phyloP scores from a whole-genome alignment of 1,284 basidiomycete genomes.

The Macrocystidia cucumis region DNA sequence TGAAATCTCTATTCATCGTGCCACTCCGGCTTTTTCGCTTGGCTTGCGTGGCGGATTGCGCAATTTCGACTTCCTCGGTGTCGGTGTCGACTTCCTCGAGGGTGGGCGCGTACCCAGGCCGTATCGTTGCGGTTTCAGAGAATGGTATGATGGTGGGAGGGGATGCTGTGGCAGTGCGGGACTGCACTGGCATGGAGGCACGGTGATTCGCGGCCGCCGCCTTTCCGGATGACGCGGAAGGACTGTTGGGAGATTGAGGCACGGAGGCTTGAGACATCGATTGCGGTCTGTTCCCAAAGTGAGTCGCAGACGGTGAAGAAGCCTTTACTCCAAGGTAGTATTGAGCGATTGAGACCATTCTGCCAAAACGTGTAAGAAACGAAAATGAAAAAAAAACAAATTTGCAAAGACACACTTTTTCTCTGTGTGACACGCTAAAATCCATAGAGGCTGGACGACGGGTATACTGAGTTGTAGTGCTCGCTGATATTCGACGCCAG shows the following conservation, averaged over 20 bases:
- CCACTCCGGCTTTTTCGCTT: constrained; percentile 41
- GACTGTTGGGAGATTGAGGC: constrained; percentile 32
- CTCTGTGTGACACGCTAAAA: constrained; percentile 77
- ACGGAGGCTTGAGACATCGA: constrained; percentile 70
- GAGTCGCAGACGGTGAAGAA: constrained; percentile 31
- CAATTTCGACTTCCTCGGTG: constrained; percentile 23
- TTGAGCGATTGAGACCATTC: constrained; percentile 80
- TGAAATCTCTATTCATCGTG: constrained; percentile 73
- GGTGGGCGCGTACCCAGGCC: constrained; percentile 35
- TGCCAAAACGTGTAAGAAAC: constrained; percentile 19
- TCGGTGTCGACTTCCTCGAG: constrained; percentile 38
- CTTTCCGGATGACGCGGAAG: constrained; percentile 23
- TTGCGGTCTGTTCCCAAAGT: constrained; percentile 47
- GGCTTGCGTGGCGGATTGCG: constrained; percentile 17
- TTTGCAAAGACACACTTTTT: constrained; percentile 51
- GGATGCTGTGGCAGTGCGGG: constrained; percentile 26
- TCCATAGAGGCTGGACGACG: constrained; percentile 86
- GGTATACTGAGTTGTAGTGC: constrained; percentile 88
- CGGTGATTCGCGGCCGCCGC: constrained; percentile 32
- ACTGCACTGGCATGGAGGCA: constrained; percentile 52
- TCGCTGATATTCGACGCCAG: constrained; percentile 84
- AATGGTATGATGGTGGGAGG: constrained; percentile 35
- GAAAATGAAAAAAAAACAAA: constrained; percentile 3
- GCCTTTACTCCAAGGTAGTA: constrained; percentile 73
- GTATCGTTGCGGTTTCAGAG: constrained; percentile 13